Evolutionary conservation across 306 rosid species (phyloP).

Genomic region (Malus orientalis): DNA sequence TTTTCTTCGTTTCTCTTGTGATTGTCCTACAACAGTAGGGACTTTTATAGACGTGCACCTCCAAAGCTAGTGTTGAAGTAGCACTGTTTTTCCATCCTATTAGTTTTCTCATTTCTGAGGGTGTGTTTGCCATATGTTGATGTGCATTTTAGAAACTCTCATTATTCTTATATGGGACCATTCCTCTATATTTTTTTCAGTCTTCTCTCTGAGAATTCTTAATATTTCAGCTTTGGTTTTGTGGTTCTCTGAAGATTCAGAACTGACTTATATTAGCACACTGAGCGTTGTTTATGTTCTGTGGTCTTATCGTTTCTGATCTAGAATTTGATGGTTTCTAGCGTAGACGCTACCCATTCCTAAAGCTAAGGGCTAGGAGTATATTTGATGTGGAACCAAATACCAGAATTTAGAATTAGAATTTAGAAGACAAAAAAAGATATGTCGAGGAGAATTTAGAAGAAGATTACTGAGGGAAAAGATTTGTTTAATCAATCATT

Average conservation of each 20-base stretch:
- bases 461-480: too few species aligned
- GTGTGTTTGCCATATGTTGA: background rate
- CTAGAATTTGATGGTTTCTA: background rate
- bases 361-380: background rate
- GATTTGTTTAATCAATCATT: too few species aligned
- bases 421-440: too few species aligned
- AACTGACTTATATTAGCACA: background rate
- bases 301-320: background rate
- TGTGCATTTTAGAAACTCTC: background rate
- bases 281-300: background rate
- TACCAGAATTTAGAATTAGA: too few species aligned
- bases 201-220: background rate
- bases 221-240: background rate
- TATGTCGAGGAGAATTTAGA: too few species aligned
- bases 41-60: background rate
- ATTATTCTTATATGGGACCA: background rate
- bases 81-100: background rate
- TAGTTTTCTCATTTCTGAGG: background rate
- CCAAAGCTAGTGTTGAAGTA: background rate
- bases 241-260: background rate
- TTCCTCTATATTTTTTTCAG: background rate
- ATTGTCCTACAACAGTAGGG: background rate
- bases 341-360: background rate
- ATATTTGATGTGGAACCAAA: too few species aligned
- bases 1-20: background rate